A percentile compares a stretch with the other conserved stretches of the same genome.
Evolutionary conservation across 116 monocot species (phyloP).

Genomic region (Thalassia testudinum): DNA sequence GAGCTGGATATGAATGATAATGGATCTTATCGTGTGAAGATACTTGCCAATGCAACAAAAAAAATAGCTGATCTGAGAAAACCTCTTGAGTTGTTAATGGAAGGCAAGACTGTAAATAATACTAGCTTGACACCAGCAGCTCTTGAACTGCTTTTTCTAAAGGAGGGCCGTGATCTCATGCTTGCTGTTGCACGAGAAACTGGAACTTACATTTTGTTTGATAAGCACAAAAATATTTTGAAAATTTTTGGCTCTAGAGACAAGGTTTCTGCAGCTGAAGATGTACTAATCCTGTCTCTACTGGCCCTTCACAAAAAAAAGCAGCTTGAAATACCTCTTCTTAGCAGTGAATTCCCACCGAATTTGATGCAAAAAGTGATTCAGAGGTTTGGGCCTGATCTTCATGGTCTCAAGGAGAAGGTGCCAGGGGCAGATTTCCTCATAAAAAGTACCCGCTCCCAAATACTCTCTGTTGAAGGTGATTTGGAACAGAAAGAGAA

Average conservation of each 20-base stretch:
- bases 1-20: slow-evolving; percentile 21
- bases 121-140: slow-evolving; percentile 21
- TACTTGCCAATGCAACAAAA: slow-evolving; percentile 64
- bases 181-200: slow-evolving; percentile 43
- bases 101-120: slow-evolving; percentile 52
- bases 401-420: slow-evolving; percentile 32
- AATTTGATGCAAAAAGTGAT: slow-evolving; percentile 78
- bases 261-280: slow-evolving; percentile 28
- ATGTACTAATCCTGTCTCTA: slow-evolving; percentile 25
- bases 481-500: slow-evolving; percentile 46
- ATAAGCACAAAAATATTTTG: slow-evolving; percentile 38
- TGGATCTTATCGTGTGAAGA: slow-evolving; percentile 37
- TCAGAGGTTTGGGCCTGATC: slow-evolving; percentile 49
- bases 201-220: slow-evolving; percentile 56
- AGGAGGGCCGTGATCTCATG: slow-evolving; percentile 28
- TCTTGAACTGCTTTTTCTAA: slow-evolving; percentile 21
- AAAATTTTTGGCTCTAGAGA: slow-evolving; percentile 46
- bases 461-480: slow-evolving; percentile 45
- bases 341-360: slow-evolving; percentile 42
- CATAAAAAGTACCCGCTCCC: slow-evolving; percentile 36
- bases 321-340: slow-evolving; percentile 46
- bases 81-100: slow-evolving; percentile 55
- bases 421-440: slow-evolving; percentile 37
- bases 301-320: slow-evolving; percentile 41
- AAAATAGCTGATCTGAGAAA: slow-evolving; percentile 60